Percentiles rank a stretch among this genome's conserved stretches.
phyloP scores from a whole-genome alignment of 2,329 filamentous ascomycete genomes.

The Apiospora marii region DNA sequence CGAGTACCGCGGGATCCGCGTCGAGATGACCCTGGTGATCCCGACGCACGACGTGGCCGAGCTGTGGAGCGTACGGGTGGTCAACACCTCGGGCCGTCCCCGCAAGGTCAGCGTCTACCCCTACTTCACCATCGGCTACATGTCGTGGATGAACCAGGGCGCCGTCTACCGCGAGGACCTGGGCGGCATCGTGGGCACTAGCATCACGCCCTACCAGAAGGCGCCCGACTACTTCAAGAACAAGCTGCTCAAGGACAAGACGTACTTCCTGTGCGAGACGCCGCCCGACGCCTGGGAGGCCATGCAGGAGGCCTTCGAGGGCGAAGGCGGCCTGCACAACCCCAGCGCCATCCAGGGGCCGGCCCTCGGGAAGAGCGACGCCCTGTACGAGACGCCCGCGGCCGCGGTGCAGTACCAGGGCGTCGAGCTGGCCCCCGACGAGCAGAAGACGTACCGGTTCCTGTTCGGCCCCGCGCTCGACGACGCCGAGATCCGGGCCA shows the following conservation, averaged over 20 bases:
- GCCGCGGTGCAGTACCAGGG: conserved; percentile 61
- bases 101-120: conserved; percentile 61
- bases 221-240: conserved; percentile 64
- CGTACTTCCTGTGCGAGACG: conserved; percentile 63
- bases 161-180: conserved; percentile 59
- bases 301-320: conserved; percentile 60
- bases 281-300: conserved; percentile 60
- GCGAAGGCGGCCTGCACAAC: conserved; percentile 61
- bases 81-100: conserved; percentile 53
- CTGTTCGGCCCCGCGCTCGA: conserved; percentile 63
- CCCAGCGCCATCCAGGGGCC: conserved; percentile 52
- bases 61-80: conserved; percentile 62
- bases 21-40: conserved; percentile 59
- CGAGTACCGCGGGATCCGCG: conserved; percentile 57
- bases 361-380: conserved; percentile 54
- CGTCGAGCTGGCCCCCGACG: conserved; percentile 47
- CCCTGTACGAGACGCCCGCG: conserved; percentile 62
- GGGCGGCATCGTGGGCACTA: conserved; percentile 58
- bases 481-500: conserved; percentile 55
- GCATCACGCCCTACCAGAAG: conserved; percentile 65
- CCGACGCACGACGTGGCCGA: conserved; percentile 63
- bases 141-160: conserved; percentile 69
- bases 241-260: conserved; percentile 64
- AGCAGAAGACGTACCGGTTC: conserved; percentile 58
- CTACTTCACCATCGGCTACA: conserved; percentile 66